phyloP scores from a whole-genome alignment of 257 asterid genomes.

The Nemophila menziesii region DNA sequence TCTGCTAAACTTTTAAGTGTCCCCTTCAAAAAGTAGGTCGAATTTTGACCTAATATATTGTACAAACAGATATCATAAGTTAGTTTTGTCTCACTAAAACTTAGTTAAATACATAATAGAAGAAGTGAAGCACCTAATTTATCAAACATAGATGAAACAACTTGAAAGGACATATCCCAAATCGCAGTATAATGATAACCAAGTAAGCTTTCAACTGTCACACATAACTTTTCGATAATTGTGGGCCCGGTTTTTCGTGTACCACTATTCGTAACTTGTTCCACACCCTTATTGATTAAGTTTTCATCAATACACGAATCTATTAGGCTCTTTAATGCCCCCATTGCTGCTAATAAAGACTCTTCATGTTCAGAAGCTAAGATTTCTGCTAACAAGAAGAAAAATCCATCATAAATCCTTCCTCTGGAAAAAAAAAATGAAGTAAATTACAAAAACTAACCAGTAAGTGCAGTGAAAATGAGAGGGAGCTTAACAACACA shows the following conservation, averaged over 20 bases:
- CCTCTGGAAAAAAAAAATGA: too few relatives aligned
- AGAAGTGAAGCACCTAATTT: slow-evolving; percentile 51
- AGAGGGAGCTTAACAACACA: slow-evolving; percentile 84
- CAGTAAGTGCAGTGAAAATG: slow-evolving; percentile 58
- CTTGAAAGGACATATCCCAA: slow-evolving; percentile 80
- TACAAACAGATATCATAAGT: neutral
- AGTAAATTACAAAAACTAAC: slow-evolving; percentile 21
- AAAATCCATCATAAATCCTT: slow-evolving; percentile 1
- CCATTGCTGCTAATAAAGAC: slow-evolving; percentile 59
- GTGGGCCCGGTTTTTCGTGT: slow-evolving; percentile 61
- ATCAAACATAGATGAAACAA: slow-evolving; percentile 67
- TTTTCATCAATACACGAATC: slow-evolving; percentile 60
- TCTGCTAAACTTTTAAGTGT: slow-evolving; percentile 60
- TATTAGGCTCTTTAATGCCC: slow-evolving; percentile 65
- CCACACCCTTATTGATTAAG: slow-evolving; percentile 68
- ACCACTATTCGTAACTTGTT: slow-evolving; percentile 29
- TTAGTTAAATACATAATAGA: neutral
- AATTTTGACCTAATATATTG: slow-evolving; percentile 42
- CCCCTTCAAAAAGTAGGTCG: slow-evolving; percentile 46
- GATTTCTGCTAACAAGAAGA: slow-evolving; percentile 39
- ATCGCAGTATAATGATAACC: slow-evolving; percentile 60
- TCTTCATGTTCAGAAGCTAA: slow-evolving; percentile 86
- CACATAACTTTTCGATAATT: slow-evolving; percentile 72
- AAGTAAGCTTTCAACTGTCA: slow-evolving; percentile 66
- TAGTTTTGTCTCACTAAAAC: neutral